Percentiles rank a stretch among this genome's conserved stretches.
Evolutionary conservation across 164 flowering plant genomes (phyloP).

Genomic region (Berberis thunbergii): DNA sequence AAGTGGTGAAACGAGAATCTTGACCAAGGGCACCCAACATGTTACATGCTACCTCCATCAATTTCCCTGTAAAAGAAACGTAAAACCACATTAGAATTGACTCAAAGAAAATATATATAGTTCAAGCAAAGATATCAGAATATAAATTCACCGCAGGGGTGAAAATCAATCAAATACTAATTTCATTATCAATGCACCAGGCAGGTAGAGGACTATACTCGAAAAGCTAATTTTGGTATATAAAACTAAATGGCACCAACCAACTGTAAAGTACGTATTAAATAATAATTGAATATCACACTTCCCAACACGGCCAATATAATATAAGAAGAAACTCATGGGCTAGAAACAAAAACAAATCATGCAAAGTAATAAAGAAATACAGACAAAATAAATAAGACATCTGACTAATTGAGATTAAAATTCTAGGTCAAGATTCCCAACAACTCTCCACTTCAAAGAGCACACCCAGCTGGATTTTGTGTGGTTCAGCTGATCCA

Average conservation of each 20-base stretch:
- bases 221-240: not conserved
- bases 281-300: not conserved
- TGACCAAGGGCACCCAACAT: conserved; percentile 61
- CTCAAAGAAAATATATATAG: not conserved
- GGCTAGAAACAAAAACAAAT: conserved; percentile 5
- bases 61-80: conserved; percentile 43
- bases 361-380: conserved; percentile 2
- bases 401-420: conserved; percentile 3
- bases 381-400: not conserved
- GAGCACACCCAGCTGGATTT: not conserved
- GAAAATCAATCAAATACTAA: too few relatives aligned
- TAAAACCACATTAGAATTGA: not conserved
- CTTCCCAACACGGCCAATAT: not conserved
- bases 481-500: not conserved
- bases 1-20: conserved; percentile 41
- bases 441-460: not conserved
- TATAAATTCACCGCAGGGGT: too few relatives aligned
- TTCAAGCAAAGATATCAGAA: not conserved
- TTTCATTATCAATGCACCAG: too few relatives aligned
- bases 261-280: conserved; percentile 10
- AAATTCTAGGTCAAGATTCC: conserved; percentile 6
- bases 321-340: not conserved
- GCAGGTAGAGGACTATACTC: too few relatives aligned
- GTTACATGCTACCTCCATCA: conserved; percentile 61
- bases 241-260: not conserved